These are phyloP conservation scores for Phellopilus nigrolimitatus DNA, from an alignment of 1,284 basidiomycete species.

Conservation along the genomic window DNA sequence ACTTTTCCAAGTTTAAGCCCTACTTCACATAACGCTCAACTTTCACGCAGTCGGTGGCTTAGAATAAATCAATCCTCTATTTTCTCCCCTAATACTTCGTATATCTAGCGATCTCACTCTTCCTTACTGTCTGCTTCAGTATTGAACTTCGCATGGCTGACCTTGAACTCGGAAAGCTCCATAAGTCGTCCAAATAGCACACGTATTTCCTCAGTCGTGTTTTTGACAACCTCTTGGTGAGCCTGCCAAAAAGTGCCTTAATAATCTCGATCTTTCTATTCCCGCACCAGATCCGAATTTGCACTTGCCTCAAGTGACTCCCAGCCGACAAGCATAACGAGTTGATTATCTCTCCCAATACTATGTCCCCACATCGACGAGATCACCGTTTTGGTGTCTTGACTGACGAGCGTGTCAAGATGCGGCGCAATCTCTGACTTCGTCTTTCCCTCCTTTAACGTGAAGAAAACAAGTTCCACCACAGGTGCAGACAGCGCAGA, in stretches of 20 bases:
- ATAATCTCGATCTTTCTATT: background rate
- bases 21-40: no score
- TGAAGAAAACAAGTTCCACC: background rate
- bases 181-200: background rate
- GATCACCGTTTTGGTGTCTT: background rate
- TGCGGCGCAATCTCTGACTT: background rate
- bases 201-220: background rate
- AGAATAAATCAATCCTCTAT: no score
- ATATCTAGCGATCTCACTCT: no score
- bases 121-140: no score
- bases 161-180: background rate
- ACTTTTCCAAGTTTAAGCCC: no score
- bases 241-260: background rate
- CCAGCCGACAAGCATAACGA: background rate
- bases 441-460: background rate
- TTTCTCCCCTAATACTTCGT: no score
- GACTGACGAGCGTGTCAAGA: background rate
- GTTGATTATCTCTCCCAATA: background rate
- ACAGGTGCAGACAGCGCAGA: background rate
- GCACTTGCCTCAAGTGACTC: slow-evolving; percentile 2
- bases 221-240: background rate
- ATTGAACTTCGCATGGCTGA: background rate
- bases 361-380: background rate
- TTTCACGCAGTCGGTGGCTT: no score
- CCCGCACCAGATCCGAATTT: background rate